A percentile compares a stretch with the other conserved stretches of the same genome.
phyloP scores from a whole-genome alignment of 768 basidiomycete species.

The Boletus insuetus region DNA sequence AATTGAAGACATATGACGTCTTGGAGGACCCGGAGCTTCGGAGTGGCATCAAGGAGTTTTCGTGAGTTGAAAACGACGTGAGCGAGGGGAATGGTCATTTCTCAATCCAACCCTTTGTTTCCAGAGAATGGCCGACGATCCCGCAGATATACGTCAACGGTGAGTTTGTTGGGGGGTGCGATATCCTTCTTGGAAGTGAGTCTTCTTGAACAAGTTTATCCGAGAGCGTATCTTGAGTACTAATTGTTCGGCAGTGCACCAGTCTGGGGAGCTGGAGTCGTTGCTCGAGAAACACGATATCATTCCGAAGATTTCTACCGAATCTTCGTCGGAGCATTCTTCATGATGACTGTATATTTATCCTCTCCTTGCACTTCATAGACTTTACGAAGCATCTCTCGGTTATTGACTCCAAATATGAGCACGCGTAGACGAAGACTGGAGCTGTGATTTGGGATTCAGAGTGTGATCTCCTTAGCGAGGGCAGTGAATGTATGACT shows the following conservation, averaged over 20 bases:
- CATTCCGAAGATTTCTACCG: conserved; percentile 47
- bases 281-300: conserved; percentile 71
- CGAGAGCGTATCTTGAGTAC: neutral
- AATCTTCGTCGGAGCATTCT: neutral
- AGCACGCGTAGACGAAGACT: neutral
- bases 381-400: neutral
- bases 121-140: conserved; percentile 96
- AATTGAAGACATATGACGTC: conserved; percentile 88
- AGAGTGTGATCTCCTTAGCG: too few relatives aligned
- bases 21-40: conserved; percentile 83
- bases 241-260: conserved; percentile 71
- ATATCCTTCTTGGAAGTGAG: conserved; percentile 89
- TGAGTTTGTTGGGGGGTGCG: conserved; percentile 96
- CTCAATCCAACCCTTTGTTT: neutral
- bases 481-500: conserved; percentile 6
- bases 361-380: neutral
- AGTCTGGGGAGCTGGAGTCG: conserved; percentile 88
- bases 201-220: conserved; percentile 14
- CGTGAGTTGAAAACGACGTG: conserved; percentile 57
- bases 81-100: neutral
- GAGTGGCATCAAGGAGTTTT: conserved; percentile 90
- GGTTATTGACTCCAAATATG: neutral
- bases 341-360: conserved; percentile 1
- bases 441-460: neutral
- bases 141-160: conserved; percentile 94